phyloP scores from a whole-genome alignment of 352 stramenopile species.

The Blastocystis hominis region DNA sequence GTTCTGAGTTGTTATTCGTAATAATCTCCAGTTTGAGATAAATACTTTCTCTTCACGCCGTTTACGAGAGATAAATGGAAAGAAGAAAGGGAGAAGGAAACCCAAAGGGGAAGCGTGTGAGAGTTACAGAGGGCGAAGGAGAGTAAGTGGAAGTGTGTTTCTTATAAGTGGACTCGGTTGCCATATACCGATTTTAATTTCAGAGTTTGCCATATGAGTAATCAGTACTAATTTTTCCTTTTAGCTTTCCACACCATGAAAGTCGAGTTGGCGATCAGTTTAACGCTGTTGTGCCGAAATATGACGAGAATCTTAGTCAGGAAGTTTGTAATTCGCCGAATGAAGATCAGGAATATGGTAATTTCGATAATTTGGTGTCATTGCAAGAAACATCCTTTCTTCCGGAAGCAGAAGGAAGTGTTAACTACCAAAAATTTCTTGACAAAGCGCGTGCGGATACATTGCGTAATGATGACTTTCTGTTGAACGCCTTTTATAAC shows the following conservation, averaged over 20 bases:
- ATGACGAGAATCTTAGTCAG: neutral
- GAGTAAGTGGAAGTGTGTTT: slow-evolving; percentile 25
- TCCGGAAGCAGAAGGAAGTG: neutral
- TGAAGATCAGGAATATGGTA: neutral
- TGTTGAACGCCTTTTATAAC: slow-evolving; percentile 13
- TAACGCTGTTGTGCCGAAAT: slow-evolving; percentile 17
- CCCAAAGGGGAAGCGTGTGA: neutral
- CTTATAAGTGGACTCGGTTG: neutral
- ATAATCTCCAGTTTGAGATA: neutral
- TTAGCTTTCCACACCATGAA: slow-evolving; percentile 46
- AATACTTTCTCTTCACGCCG: neutral
- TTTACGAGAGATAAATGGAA: neutral
- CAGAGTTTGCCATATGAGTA: neutral
- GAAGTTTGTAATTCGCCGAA: neutral
- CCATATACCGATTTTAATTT: neutral
- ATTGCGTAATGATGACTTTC: slow-evolving; percentile 9
- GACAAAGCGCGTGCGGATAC: neutral
- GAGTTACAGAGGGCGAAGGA: slow-evolving; percentile 51
- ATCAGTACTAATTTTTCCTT: neutral
- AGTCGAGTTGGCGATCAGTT: slow-evolving; percentile 11
- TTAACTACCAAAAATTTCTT: neutral
- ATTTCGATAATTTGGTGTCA: neutral
- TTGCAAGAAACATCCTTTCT: neutral
- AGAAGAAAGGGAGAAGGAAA: neutral
- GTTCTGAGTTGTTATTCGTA: neutral